Evolutionary conservation across 108 stramenopile species (phyloP), one percentile per base, ranked within the genome.

Genomic region (Aurantiochytrium sp.): DNA sequence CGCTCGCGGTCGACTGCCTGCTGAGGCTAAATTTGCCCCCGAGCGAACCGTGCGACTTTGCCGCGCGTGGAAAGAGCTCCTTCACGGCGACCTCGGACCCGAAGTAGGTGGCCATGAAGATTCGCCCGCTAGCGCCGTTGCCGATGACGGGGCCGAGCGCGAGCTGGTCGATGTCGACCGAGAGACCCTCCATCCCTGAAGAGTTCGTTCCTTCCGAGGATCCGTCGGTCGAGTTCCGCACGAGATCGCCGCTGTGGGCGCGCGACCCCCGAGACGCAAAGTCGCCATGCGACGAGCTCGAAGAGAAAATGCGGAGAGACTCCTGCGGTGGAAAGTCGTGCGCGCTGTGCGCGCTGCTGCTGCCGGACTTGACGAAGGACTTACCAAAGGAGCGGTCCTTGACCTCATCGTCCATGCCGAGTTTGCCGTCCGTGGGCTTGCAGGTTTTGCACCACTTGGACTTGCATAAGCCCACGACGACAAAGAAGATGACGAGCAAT

Each of bases 61-160:
- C n/a, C n/a, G n/a, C n/a, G n/a, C 69, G 69, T 81, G 69, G 69
- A 45, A 81, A 81, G 24, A 81, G 22, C 27, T 81, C 69, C 27
- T 81, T 81, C 0, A 81, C 69, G 22, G 69, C 69, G 0, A 81
- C 69, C 21, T 81, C 69, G 10, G 69, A 81, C 24, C 69, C 69
- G 27, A 4, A 81, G 42, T 81, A 81, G 6, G 36, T 81, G 21
- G 69, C 69, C 36, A 19, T 81, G 27, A 81, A 81, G 37, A 81
- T 81, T 4, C 69, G 37, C 10, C 69, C 69, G 22, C 42, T 81
- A 22, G 19, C 22, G 4, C 69, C 69, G 6, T 21, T 81, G 21
- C 69, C 69, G 22, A 81, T 81, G 4, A 45, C 42, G 42, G 69
- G 69, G 0, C 69, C 69, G 15, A 81, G 24, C 4, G 8, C 24